phyloP scores from a whole-genome alignment of 2,329 filamentous ascomycete genomes.

The Taxawa tesnikishii region DNA sequence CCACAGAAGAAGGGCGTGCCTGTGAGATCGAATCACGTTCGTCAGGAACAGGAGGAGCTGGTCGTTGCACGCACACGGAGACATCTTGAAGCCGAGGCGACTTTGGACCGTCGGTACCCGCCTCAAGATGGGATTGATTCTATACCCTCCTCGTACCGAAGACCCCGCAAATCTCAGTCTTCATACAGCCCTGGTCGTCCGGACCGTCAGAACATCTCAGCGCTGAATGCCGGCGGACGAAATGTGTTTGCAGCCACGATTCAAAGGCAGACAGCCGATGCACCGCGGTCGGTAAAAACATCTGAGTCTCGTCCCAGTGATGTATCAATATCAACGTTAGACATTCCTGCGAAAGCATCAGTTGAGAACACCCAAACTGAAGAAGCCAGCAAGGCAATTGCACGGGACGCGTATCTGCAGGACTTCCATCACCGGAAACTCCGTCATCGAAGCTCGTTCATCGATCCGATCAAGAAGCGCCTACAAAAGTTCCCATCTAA shows the following conservation, averaged over 20 bases:
- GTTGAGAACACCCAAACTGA: constrained; percentile 14
- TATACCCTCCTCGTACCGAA: neutral
- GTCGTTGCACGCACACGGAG: constrained; percentile 11
- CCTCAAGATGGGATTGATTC: neutral
- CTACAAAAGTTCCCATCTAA: constrained; percentile 17
- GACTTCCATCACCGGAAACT: constrained; percentile 27
- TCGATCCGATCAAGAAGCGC: constrained; percentile 31
- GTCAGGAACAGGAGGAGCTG: constrained; percentile 7
- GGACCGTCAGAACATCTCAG: neutral
- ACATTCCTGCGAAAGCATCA: constrained; percentile 6
- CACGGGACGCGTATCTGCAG: constrained; percentile 28
- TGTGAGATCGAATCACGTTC: neutral
- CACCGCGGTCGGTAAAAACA: neutral
- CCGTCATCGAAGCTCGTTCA: constrained; percentile 29
- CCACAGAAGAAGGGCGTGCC: neutral
- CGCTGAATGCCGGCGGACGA: constrained; percentile 1
- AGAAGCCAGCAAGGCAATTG: constrained; percentile 15
- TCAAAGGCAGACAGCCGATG: neutral
- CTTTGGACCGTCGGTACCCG: neutral
- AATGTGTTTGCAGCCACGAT: constrained; percentile 1
- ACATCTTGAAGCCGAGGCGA: neutral
- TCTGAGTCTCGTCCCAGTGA: neutral
- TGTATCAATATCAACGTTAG: neutral
- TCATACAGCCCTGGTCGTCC: neutral
- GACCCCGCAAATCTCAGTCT: neutral